These are phyloP conservation scores for Eruca vesicaria DNA, from an alignment of 441 rosid species.

Conservation along the genomic window DNA sequence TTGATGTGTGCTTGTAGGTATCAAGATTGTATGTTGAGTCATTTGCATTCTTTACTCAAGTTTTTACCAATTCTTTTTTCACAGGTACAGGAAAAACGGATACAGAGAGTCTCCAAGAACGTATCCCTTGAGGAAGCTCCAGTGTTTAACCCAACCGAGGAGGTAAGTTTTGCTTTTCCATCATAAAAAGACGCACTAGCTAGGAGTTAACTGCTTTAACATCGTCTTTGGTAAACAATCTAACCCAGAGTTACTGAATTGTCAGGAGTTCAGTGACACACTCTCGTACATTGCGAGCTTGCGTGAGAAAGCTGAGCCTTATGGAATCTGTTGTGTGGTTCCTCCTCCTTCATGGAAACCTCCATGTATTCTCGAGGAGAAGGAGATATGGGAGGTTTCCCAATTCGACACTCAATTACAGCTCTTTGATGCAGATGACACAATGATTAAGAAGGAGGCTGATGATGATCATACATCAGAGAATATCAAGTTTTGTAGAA, in stretches of 20 bases:
- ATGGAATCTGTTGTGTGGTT: constrained; percentile 70
- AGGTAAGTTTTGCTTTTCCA: constrained; percentile 40
- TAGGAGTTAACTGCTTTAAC: not conserved
- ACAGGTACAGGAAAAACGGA: constrained; percentile 41
- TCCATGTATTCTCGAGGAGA: constrained; percentile 49
- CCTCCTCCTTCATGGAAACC: constrained; percentile 80
- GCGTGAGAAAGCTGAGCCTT: constrained; percentile 46
- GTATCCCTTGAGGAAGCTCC: constrained; percentile 54
- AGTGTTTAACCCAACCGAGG: constrained; percentile 55
- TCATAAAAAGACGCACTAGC: not conserved
- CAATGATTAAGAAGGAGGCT: constrained; percentile 26
- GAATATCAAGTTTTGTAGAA: constrained; percentile 31
- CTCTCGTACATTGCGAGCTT: constrained; percentile 56
- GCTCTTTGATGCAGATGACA: constrained; percentile 43
- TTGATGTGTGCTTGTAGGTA: not conserved
- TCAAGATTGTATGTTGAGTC: not conserved
- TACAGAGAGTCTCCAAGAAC: constrained; percentile 33
- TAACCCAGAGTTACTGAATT: too few species aligned
- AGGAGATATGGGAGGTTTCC: constrained; percentile 48
- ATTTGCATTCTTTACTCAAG: constrained; percentile 5
- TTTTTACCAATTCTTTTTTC: constrained; percentile 31
- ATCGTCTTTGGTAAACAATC: not conserved
- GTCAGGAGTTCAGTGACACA: constrained; percentile 54
- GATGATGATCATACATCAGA: constrained; percentile 28
- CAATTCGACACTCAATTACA: constrained; percentile 46